Base-by-base conservation (phyloP, 2,329 filamentous ascomycete species). In the Thielaviopsis populi region DNA sequence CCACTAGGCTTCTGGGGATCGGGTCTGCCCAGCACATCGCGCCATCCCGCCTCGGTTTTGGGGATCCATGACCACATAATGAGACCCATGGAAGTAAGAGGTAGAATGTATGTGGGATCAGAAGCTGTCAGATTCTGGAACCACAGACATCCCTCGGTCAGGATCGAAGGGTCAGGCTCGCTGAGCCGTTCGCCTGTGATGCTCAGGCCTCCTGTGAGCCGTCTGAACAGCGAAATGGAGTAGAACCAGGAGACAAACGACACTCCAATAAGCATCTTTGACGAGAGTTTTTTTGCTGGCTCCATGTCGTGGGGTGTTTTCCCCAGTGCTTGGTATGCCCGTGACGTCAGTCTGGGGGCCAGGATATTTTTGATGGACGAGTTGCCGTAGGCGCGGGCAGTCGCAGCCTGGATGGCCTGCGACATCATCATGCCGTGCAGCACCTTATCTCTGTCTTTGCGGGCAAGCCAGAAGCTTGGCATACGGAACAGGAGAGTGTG, bases 101-200 rank as follows among this genome's bases (percentile, higher is more conserved):
- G 80, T 0, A 83, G 74, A 33, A 77, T 70, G 64, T 76, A 73
- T 64, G 77, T 77, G 0, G 82, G 80, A 66, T 84, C 82, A 40
- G 77, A 72, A 37, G 70, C 76, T 6, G 77, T 78, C 27, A 84
- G 74, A 67, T 84, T 78, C 1, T 75, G 72, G 68, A 83, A 82
- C 80, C 81, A 83, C 17, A 83, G 72, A 48, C 74, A 76, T 30
- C 81, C 81, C 4, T 78, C 81, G 0, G 77, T 73, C 0, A 73
- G 69, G n/a, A 84, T 69, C 0, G 74, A 73, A 2, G 74, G 71
- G 53, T 79, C 71, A 43, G 72, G 68, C 63, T 43, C 42, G n/a
- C 56, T 72, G 67, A 64, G 66, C 66, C 62, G 68, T 67, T 68
- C 63, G 6, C 61, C 59, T 33, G 54, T 15, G 68, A 66, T n/a